Evolutionary conservation across 306 rosid genomes (phyloP).

Genomic region (Benincasa hispida): DNA sequence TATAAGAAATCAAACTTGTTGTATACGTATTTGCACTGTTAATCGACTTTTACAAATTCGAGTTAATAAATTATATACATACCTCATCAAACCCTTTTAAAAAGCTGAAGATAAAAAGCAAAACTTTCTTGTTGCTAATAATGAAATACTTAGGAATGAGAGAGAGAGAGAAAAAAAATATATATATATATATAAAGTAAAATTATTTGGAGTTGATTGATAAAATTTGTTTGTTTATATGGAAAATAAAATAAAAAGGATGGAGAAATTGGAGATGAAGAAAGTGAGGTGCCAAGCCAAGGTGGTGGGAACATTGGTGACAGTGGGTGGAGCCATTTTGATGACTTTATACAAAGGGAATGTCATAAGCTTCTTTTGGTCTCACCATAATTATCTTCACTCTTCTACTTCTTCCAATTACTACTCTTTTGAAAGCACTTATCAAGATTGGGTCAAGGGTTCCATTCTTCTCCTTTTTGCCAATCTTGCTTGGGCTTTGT

Average conservation of each 20-base stretch:
- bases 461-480: slow-evolving; percentile 58
- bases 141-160: not conserved
- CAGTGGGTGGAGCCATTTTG: slow-evolving; percentile 88
- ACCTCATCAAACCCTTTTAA: not conserved
- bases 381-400: slow-evolving; percentile 28
- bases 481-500: slow-evolving; percentile 76
- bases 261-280: slow-evolving; percentile 69
- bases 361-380: slow-evolving; percentile 45
- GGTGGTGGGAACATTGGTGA: slow-evolving; percentile 63
- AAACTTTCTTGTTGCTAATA: not conserved
- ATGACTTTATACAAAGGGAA: slow-evolving; percentile 93
- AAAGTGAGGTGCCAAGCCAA: slow-evolving; percentile 62
- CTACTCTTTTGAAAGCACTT: slow-evolving; percentile 8
- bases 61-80: not conserved
- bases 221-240: not conserved
- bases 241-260: slow-evolving; percentile 20
- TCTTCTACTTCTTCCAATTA: slow-evolving; percentile 19
- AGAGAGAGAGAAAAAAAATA: not conserved
- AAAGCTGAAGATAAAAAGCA: not conserved
- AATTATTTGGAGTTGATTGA: not conserved
- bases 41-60: not conserved
- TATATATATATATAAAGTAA: not conserved
- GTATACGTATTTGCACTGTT: not conserved
- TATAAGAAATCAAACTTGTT: not conserved
- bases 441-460: slow-evolving; percentile 70